Conservation (phyloP, 768 basidiomycete species). For the Auriscalpium microsporum region DNA sequence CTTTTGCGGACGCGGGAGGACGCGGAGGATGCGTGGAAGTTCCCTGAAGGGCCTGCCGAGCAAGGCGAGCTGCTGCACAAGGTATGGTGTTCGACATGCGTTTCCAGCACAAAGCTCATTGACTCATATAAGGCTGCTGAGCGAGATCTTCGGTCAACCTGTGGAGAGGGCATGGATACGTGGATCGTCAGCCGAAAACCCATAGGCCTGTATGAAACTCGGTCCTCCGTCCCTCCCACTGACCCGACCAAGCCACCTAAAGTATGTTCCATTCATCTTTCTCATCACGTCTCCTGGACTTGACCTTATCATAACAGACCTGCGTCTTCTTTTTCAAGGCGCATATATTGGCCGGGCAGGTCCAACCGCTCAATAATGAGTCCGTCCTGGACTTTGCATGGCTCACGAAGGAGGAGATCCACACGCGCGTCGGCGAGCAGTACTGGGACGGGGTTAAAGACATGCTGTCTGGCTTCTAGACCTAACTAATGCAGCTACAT, state of each 20-base stretch:
- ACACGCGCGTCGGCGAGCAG: slow-evolving; percentile 49
- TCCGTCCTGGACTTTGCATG: slow-evolving; percentile 75
- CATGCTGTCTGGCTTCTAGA: slow-evolving; percentile 61
- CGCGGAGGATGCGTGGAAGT: slow-evolving; percentile 61
- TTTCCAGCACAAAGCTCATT: slow-evolving; percentile 4
- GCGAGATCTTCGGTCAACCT: slow-evolving; percentile 58
- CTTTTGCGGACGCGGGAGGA: slow-evolving; percentile 45
- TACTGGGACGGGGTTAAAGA: slow-evolving; percentile 79
- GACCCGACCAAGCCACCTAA: slow-evolving; percentile 1
- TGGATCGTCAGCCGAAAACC: slow-evolving; percentile 93
- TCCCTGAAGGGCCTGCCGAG: slow-evolving; percentile 61
- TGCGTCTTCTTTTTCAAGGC: slow-evolving; percentile 88
- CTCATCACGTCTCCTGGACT: background rate
- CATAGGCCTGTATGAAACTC: slow-evolving; percentile 64
- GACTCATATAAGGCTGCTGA: slow-evolving; percentile 55
- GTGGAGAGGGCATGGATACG: slow-evolving; percentile 79
- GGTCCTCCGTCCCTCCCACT: slow-evolving; percentile 19
- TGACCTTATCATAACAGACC: slow-evolving; percentile 33
- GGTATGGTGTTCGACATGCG: slow-evolving; percentile 33
- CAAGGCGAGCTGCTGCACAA: slow-evolving; percentile 71
- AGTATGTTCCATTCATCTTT: slow-evolving; percentile 7
- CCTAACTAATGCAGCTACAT: slow-evolving; percentile 1
- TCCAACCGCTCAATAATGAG: slow-evolving; percentile 44
- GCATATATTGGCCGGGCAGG: slow-evolving; percentile 87
- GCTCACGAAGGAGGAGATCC: slow-evolving; percentile 89